A percentile compares a stretch with the other conserved stretches of the same genome.
These are phyloP conservation scores for Kokia cookei DNA, from an alignment of 441 rosid species.

Conservation along the genomic window DNA sequence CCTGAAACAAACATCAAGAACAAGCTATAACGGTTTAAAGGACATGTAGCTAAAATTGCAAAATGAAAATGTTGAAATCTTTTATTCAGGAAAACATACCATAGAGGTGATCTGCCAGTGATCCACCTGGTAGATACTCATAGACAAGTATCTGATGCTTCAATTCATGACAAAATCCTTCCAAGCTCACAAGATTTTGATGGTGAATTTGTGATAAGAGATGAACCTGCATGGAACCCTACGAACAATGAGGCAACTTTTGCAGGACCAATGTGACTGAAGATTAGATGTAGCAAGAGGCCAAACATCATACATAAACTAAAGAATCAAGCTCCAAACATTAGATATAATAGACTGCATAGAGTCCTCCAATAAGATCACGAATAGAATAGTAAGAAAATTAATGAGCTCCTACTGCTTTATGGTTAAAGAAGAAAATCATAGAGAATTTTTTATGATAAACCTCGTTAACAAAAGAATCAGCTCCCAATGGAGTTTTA, in stretches of 20 bases:
- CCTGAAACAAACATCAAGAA: slow-evolving; percentile 33
- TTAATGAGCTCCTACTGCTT: not conserved
- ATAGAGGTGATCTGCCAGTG: slow-evolving; percentile 77
- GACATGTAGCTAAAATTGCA: not conserved
- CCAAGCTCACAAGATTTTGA: slow-evolving; percentile 82
- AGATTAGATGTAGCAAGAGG: not conserved
- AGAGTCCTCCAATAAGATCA: not conserved
- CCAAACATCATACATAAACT: not conserved
- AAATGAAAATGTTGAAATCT: not conserved
- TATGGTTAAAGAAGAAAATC: not conserved
- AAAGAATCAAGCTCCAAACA: not conserved
- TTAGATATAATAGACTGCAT: not conserved
- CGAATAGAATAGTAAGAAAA: not conserved
- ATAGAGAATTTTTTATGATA: slow-evolving; percentile 8
- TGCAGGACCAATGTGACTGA: not conserved
- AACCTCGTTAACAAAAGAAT: slow-evolving; percentile 92
- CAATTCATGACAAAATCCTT: slow-evolving; percentile 82
- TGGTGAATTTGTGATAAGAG: slow-evolving; percentile 74
- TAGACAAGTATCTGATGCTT: slow-evolving; percentile 85
- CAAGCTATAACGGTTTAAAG: not conserved
- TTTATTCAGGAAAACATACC: slow-evolving; percentile 34
- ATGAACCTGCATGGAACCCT: slow-evolving; percentile 43
- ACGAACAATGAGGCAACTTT: not conserved
- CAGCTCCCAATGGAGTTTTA: slow-evolving; percentile 80
- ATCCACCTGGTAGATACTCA: slow-evolving; percentile 84